Evolutionary conservation across 345 rosid species (phyloP), one percentile per base, ranked within the genome.

Genomic region (Anacardium occidentale): DNA sequence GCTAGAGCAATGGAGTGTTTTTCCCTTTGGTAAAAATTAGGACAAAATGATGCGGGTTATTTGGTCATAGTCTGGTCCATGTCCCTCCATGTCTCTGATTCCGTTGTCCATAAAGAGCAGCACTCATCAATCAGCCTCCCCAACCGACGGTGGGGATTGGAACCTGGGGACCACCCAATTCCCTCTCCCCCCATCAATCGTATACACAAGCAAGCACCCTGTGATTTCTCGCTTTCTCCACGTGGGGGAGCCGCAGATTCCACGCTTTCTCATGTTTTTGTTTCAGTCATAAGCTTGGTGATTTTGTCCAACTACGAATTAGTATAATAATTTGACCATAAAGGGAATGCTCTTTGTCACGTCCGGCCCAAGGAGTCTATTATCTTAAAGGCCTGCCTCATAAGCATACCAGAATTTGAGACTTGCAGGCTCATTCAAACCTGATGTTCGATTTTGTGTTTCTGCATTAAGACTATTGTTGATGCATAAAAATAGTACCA

Each of bases 241-340:
- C 29, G 66, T 59, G 58, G 58, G 58, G 74, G 32, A 70, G 57
- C 58, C 74, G 32, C 74, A 70, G 55, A 50, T 24, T 48, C 66
- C 74, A 71, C 26, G 32, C 3, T 29, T 29, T 10, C 32, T 21
- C 26, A 34, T 9, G 57, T 26, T 50, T 17, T 17, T 51, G 70
- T 15, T 48, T 63, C 29, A 40, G n/a, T n/a, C n/a, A 29, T 29
- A 29, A 29, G 32, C 32, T 29, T 29, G 1, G 3, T 29, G 32
- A 29, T 29, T 29, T 29, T 29, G 32, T 29, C 32, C 2, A 14
- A 29, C 21, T 9, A 20, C 26, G 40, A 58, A 32, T 17, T 5
- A 17, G 26, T 5, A 21, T 55, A 4, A 55, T 10, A 21, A 9
- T 7, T 20, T 9, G 26, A 56, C 4, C 32, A 22, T 56, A 1